Conservation (phyloP, 768 basidiomycete species). For the Russula dissimulans region DNA sequence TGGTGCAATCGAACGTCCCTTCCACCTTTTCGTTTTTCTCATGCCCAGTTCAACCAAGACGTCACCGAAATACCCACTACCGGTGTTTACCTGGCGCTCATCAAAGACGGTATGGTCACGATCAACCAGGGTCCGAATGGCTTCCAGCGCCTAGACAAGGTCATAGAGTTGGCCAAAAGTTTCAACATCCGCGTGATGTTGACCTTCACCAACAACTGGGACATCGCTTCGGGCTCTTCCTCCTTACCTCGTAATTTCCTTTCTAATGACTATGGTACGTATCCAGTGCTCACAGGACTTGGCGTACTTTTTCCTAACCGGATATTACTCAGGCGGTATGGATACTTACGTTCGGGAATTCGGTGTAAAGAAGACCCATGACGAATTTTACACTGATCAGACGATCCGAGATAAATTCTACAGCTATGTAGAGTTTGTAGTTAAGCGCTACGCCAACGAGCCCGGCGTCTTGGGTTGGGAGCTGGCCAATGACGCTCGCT, state of each 20-base stretch:
- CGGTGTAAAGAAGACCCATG: conserved; percentile 26
- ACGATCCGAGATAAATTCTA: conserved; percentile 22
- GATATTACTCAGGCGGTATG: conserved; percentile 29
- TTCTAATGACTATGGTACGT: conserved; percentile 26
- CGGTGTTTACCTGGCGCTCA: conserved; percentile 57
- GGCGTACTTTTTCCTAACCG: background rate
- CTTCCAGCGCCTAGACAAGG: conserved; percentile 51
- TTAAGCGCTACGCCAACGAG: conserved; percentile 11
- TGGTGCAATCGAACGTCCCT: conserved; percentile 29
- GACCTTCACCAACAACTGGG: conserved; percentile 20
- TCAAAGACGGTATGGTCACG: conserved; percentile 43
- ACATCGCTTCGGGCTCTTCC: background rate
- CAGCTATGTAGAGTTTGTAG: conserved; percentile 6
- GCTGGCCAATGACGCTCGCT: conserved; percentile 20
- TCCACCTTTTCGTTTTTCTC: background rate
- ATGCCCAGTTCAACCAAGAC: conserved; percentile 1
- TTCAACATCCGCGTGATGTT: conserved; percentile 35
- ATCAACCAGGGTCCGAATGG: conserved; percentile 56
- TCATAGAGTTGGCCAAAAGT: conserved; percentile 45
- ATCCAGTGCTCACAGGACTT: background rate
- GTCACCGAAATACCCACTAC: conserved; percentile 28
- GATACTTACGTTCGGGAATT: conserved; percentile 31
- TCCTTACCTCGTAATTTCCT: conserved; percentile 25
- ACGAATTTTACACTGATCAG: conserved; percentile 31
- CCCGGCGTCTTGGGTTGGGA: conserved; percentile 17